Base-by-base conservation (phyloP, 306 rosid species). In the Bauhinia variegata region DNA sequence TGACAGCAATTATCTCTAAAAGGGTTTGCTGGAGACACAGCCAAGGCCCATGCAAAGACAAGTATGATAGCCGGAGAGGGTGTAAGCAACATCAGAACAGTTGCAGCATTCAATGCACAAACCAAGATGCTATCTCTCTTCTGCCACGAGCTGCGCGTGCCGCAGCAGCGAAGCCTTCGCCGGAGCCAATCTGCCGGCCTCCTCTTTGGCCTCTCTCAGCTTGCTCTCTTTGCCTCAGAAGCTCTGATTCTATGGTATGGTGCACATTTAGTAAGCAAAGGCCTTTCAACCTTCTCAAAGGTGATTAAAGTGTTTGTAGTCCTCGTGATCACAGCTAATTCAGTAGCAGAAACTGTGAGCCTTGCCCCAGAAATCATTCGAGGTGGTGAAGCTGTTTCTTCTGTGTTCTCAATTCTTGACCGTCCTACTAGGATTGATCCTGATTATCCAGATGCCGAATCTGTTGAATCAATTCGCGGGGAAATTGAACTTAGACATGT, bases 21-120 rank as follows among this genome's bases (percentile, higher is more conserved):
- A 73, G 99, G 99, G n/a, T 93, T 93, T 64, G 99, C 99, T 7
- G 99, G 99, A 63, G 99, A 93, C 84, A 93, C 99, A 7, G 99
- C 99, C 31, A 88, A 93, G 78, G 97, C 99, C 44, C 99, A 93
- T 73, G 99, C 99, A 39, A 93, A 88, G 84, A 93, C 99, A 1
- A 93, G 99, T 67, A 93, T 93, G 99, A 93, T 93, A 67, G 99
- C 99, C 11, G 99, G 99, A 12, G 97, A 93, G 44, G 99, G 99
- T 65, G 99, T 93, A 54, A 93, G 99, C 82, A 93, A 93, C 72
- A 93, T 93, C 54, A 83, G 99, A 66, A 93, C 99, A 0, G 99
- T 93, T 39, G 97, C 99, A 8, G 99, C 99, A 41, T 93, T 93
- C 87, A 93, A 93, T 79, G 95, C 99, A 6, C 97, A 93, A 46